Evolutionary conservation across 331 rosid genomes (phyloP), one percentile per base, ranked within the genome.

Genomic region (Arachis monticola): DNA sequence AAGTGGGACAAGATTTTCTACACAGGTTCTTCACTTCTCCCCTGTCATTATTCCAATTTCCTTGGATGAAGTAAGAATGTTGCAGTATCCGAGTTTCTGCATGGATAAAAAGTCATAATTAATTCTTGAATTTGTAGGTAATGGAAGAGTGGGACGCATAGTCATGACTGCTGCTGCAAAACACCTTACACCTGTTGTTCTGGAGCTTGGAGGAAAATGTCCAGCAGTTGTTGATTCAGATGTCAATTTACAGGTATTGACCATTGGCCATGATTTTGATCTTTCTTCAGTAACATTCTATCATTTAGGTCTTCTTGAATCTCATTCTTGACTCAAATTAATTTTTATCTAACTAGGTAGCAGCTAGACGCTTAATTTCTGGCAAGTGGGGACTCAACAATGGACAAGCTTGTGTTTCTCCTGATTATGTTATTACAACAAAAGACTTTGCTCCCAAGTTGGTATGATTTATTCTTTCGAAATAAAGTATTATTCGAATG

Each of bases 121-220:
- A 27, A 63, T 80, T 73, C 52, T 66, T 74, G 35, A 41, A 67
- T 52, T 78, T 78, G 60, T 52, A 93, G 98, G 99, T n/a, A 88
- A 87, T 66, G 87, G 86, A 73, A 91, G 81, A 81, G 89, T 91
- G 71, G 99, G 91, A 42, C 88, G 95, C 63, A 86, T 94, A 80
- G 92, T 94, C 77, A 90, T 94, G 99, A 81, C 91, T 61, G 96
- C 97, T 51, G 99, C 99, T 81, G 97, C 95, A 22, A 91, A 89
- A 85, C 96, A 93, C 85, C 98, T 91, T 70, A 93, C 98, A 53
- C 99, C 99, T 50, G 97, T 94, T 78, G 85, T 90, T 64, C 79
- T 94, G 72, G 99, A 94, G 86, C 97, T 94, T 13, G 99, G 99
- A 79, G 99, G 99, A 85, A 94, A 94, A 83, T 91, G 86, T 78